Evolutionary conservation across 108 stramenopile genomes (phyloP).

Genomic region (Nitzschia sp.): DNA sequence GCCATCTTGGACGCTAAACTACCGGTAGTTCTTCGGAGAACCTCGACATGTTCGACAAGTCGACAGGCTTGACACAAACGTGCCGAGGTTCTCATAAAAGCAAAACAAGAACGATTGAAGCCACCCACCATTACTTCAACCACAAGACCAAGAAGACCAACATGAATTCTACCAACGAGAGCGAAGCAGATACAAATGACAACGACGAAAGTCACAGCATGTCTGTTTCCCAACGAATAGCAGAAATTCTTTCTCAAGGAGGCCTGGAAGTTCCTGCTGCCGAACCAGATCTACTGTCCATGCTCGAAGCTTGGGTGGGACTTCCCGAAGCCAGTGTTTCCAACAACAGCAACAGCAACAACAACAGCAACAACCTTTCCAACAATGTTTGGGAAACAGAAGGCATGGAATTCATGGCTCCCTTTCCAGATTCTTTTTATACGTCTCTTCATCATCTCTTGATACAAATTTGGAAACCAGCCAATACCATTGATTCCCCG

Average conservation of each 20-base stretch:
- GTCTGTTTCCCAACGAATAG: too few relatives aligned
- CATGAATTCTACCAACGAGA: not conserved
- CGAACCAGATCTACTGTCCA: slow-evolving; percentile 10
- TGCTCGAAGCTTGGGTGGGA: slow-evolving; percentile 40
- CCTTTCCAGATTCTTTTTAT: slow-evolving; percentile 21
- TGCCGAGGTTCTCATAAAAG: too few relatives aligned
- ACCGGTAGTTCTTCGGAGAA: too few relatives aligned
- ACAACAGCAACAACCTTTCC: too few relatives aligned
- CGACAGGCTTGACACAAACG: too few relatives aligned
- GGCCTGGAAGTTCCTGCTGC: slow-evolving; percentile 12
- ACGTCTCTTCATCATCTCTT: slow-evolving; percentile 19
- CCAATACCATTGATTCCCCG: not conserved
- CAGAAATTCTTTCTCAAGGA: slow-evolving; percentile 17
- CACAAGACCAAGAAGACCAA: not conserved
- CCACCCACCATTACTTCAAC: not conserved
- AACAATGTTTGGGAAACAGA: slow-evolving; percentile 12
- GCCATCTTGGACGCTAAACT: too few relatives aligned
- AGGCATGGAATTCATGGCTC: slow-evolving; percentile 33
- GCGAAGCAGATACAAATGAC: not conserved
- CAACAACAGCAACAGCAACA: too few relatives aligned
- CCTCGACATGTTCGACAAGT: too few relatives aligned
- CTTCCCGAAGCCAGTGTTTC: slow-evolving; percentile 5
- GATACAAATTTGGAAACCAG: slow-evolving; percentile 33
- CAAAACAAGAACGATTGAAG: too few relatives aligned
- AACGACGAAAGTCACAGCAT: not conserved